A percentile compares a stretch with the other conserved stretches of the same genome.
phyloP scores from a whole-genome alignment of 495 filamentous ascomycete species.

The Amphirosellinia nigrospora region DNA sequence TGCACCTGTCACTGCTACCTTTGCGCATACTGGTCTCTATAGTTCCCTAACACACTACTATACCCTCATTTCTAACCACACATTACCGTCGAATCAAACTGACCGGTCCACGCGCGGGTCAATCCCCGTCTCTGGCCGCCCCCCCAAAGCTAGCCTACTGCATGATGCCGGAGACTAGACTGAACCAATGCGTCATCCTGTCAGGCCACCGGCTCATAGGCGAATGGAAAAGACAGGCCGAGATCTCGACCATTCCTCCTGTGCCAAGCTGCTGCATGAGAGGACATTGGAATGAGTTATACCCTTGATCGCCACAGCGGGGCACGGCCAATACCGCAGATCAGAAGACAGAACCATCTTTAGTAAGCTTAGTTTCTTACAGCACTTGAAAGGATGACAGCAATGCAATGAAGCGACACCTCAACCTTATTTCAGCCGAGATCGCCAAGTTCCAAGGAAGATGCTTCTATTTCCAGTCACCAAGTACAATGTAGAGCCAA shows the following conservation, averaged over 20 bases:
- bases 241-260: slow-evolving; percentile 6
- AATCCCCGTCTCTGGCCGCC: slow-evolving; percentile 4
- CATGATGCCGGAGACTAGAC: slow-evolving; percentile 26
- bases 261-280: slow-evolving; percentile 24
- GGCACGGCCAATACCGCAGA: neutral
- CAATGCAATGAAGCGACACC: neutral
- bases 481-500: neutral
- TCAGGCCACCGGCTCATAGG: slow-evolving; percentile 15
- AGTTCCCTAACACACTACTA: neutral
- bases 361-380: neutral
- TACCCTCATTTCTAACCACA: slow-evolving; percentile 5
- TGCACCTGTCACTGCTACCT: slow-evolving; percentile 26
- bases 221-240: slow-evolving; percentile 18
- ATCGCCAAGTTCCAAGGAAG: neutral
- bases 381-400: neutral
- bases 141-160: slow-evolving; percentile 16
- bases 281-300: slow-evolving; percentile 17
- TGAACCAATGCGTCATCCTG: slow-evolving; percentile 23
- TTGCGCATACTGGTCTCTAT: slow-evolving; percentile 15
- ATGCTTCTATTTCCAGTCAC: slow-evolving; percentile 2
- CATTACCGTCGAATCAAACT: slow-evolving; percentile 24
- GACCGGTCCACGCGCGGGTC: slow-evolving; percentile 28
- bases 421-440: slow-evolving; percentile 3
- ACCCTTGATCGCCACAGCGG: slow-evolving; percentile 18
- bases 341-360: neutral